Evolutionary conservation across 2,329 filamentous ascomycete genomes (phyloP), one percentile per base, ranked within the genome.

Genomic region (Colletotrichum sansevieriae): DNA sequence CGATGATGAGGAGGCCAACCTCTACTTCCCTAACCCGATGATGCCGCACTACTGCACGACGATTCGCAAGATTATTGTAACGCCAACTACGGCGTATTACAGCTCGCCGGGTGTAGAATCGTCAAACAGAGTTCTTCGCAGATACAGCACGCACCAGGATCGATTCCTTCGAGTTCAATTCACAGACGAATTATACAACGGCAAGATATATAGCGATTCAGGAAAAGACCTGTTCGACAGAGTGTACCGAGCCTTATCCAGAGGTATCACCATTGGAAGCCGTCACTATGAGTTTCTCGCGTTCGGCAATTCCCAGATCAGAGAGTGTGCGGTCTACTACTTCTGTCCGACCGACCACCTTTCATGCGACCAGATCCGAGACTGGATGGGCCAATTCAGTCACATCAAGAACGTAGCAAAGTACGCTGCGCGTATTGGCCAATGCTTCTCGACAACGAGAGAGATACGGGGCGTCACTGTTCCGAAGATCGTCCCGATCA

Each of bases 381-480:
- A 84, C 37, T 95, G 92, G 88, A 97, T 98, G 91, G 96, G 96
- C 0, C 82, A 91, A 13, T 97, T 99, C 74, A 85, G 84, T 13
- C 88, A 94, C 71, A 98, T 98, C 78, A 88, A 86, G 63, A 87
- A 92, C 29, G 87, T 97, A n/a, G 95, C 95, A 35, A 98, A 97
- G 75, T 93, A 95, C 76, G 92, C 94, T 55, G 94, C 96, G 33
- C 88, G 96, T 33, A 83, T 98, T 18, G 96, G 96, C 0, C 96
- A 98, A 79, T 98, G 95, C 76, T 98, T 99, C 76, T 98, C 96
- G 0, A 98, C 95, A 0, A 99, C 96, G 0, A 84, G 92, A 68
- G 90, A 92, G 11, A 90, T 97, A 47, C 85, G 83, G 33, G 86
- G 89, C 15, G 88, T 90, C 22, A 85, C 84, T 0, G 87, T 91